Evolutionary conservation across 768 basidiomycete genomes (phyloP).

Genomic region (Exsudoporus frostii): DNA sequence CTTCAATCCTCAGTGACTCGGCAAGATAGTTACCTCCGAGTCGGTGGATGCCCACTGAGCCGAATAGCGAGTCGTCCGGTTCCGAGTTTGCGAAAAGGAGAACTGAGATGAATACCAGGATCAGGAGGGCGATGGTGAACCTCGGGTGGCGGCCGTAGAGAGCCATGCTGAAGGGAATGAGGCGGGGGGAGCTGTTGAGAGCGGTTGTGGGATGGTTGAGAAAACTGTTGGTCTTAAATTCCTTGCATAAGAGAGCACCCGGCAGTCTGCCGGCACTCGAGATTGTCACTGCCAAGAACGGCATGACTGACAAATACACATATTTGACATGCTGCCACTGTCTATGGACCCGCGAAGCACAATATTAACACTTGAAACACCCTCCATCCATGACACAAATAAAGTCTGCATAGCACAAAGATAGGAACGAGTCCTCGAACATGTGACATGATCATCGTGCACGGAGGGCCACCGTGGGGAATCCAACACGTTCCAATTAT

Average conservation of each 20-base stretch:
- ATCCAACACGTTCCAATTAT: background rate
- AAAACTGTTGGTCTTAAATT: background rate
- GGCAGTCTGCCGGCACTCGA: no score
- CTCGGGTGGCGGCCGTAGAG: constrained; percentile 31
- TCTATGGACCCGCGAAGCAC: background rate
- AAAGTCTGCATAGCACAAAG: background rate
- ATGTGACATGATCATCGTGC: background rate
- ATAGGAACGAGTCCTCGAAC: no score
- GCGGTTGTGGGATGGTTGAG: background rate
- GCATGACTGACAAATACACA: background rate
- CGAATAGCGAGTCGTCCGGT: constrained; percentile 1
- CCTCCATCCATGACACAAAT: background rate
- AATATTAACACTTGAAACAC: no score
- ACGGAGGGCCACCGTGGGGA: background rate
- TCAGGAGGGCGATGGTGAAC: constrained; percentile 27
- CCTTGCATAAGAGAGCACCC: background rate
- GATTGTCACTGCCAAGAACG: background rate
- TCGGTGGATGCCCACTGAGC: constrained; percentile 3
- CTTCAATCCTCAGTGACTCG: constrained; percentile 19
- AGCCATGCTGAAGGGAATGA: constrained; percentile 14
- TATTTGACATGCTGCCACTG: no score
- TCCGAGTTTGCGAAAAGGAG: constrained; percentile 27
- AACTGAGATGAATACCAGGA: constrained; percentile 25
- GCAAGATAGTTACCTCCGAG: background rate
- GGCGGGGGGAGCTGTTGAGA: constrained; percentile 12